A percentile compares a stretch with the other conserved stretches of the same genome.
Evolutionary conservation across 306 rosid species (phyloP).

Genomic region (Fragaria nilgerrensis): DNA sequence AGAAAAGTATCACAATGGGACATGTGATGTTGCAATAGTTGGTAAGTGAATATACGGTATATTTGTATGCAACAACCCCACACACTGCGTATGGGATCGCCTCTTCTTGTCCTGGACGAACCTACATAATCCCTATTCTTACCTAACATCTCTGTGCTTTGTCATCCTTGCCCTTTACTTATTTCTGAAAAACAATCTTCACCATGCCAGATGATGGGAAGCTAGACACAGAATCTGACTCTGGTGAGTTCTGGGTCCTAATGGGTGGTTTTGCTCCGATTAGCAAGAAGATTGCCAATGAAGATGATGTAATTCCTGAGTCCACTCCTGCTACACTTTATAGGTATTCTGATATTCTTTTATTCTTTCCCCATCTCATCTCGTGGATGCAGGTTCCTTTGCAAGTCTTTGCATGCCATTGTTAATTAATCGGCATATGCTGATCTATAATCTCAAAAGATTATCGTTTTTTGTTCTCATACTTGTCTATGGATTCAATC

Average conservation of each 20-base stretch:
- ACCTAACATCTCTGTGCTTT: slow-evolving; percentile 23
- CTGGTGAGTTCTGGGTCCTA: slow-evolving; percentile 99
- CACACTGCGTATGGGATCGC: not conserved
- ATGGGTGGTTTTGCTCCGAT: slow-evolving; percentile 99
- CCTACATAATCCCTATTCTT: slow-evolving; percentile 10
- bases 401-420: not conserved
- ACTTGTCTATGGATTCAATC: not conserved
- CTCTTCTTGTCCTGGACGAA: not conserved
- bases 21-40: slow-evolving; percentile 89
- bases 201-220: slow-evolving; percentile 86
- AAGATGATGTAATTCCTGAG: slow-evolving; percentile 90
- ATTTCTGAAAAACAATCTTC: slow-evolving; percentile 18
- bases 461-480: not conserved
- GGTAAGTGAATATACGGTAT: slow-evolving; percentile 53
- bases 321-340: slow-evolving; percentile 77
- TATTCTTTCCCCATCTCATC: not conserved
- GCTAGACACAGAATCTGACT: slow-evolving; percentile 97
- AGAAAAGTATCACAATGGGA: slow-evolving; percentile 90
- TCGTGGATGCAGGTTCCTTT: not conserved
- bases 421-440: not conserved
- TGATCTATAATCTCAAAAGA: not conserved
- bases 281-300: slow-evolving; percentile 77
- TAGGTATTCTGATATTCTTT: slow-evolving; percentile 43
- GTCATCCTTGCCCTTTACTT: slow-evolving; percentile 2
- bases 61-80: not conserved